Evolutionary conservation across 139 green algal species (phyloP).

Genomic region (Chlorella sp.): DNA sequence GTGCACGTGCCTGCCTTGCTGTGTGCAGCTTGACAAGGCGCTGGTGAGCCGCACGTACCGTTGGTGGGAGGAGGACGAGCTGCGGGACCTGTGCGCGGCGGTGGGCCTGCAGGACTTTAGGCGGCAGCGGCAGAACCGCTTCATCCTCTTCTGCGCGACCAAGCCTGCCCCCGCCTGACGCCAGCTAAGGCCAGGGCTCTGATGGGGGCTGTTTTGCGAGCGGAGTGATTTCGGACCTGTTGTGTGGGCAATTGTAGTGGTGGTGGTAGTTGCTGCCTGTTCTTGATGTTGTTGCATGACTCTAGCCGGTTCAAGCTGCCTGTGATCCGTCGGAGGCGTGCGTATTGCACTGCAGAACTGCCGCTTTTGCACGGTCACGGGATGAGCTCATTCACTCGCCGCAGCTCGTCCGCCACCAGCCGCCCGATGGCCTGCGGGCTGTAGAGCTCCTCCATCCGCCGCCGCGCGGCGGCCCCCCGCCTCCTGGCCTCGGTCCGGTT

Average conservation of each 20-base stretch:
- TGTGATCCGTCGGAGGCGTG: too few relatives aligned
- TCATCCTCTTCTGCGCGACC: slow-evolving; percentile 81
- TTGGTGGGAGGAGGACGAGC: slow-evolving; percentile 83
- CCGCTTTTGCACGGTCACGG: too few relatives aligned
- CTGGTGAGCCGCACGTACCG: slow-evolving; percentile 27
- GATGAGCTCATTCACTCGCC: background rate
- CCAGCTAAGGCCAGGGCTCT: too few relatives aligned
- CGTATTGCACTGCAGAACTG: too few relatives aligned
- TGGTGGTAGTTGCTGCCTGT: too few relatives aligned
- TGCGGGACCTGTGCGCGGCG: slow-evolving; percentile 59
- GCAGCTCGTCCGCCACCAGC: background rate
- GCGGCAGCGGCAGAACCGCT: slow-evolving; percentile 49
- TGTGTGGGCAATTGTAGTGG: too few relatives aligned
- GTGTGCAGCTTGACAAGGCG: slow-evolving; percentile 7
- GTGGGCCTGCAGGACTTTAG: slow-evolving; percentile 62
- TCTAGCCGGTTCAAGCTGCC: too few relatives aligned
- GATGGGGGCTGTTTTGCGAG: too few relatives aligned
- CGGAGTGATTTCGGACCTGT: too few relatives aligned
- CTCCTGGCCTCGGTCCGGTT: background rate
- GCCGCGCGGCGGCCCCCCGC: background rate
- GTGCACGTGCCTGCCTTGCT: too few relatives aligned
- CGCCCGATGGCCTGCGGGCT: background rate
- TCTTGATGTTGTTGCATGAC: too few relatives aligned
- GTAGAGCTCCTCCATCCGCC: background rate
- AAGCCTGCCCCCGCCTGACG: slow-evolving; percentile 53